Evolutionary conservation across 192 early-diverging fungal genomes (phyloP), one percentile per base, ranked within the genome.

Genomic region (Jimgerdemannia flammicorona): DNA sequence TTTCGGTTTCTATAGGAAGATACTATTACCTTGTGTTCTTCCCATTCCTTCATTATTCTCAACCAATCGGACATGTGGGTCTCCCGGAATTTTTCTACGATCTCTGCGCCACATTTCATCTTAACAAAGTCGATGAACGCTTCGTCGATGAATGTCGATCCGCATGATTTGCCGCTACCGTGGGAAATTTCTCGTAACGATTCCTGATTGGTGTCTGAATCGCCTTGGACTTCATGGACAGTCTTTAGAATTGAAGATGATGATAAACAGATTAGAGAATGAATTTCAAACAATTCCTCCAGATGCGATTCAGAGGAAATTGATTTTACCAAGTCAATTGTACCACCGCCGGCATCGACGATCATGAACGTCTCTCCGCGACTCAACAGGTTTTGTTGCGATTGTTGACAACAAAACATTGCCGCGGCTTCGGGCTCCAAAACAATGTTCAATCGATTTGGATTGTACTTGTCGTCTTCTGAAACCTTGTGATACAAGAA

Each of bases 131-230:
- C 8, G 49, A 59, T 59, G 49, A 59, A 59, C 14, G 49, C 2
- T 74, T 73, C 71, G 66, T 83, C 81, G 10, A 83, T 64, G 78
- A 74, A 77, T 65, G 77, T 76, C 4, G 78, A 79, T 4, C 81
- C 81, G 18, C 78, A 83, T 11, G 71, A 80, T 20, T 67, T 78
- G 65, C 78, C 78, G 11, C 73, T 65, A n/a, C 81, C 72, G 64
- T 80, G 75, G 19, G 81, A 79, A 41, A 75, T 75, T 65, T 83
- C 81, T 29, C 75, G 73, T 10, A 83, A 44, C 54, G 49, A 59
- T 59, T 59, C 49, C 8, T 10, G 8, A 6, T 59, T 59, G 49
- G 49, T 2, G 49, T 10, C 49, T 59, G 49, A 14, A 59, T 59
- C 49, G 49, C 14, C 6, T 1, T 10, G 49, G 14, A 59, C 14